Evolutionary conservation across 2,329 filamentous ascomycete genomes (phyloP).

Genomic region (Fusarium subglutinans): DNA sequence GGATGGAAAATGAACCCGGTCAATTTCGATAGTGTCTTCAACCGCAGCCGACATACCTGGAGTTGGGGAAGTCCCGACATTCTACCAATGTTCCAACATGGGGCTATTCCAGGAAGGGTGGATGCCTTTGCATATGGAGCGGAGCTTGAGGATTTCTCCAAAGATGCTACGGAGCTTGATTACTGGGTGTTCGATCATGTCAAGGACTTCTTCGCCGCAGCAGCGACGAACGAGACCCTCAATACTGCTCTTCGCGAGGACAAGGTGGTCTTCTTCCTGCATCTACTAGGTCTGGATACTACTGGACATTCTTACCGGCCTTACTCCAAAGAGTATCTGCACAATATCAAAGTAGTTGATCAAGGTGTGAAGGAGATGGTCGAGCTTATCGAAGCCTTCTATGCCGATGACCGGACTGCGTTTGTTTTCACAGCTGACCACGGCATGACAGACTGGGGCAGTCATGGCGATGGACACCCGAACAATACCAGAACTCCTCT

Average conservation of each 20-base stretch:
- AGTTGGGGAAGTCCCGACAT: conserved; percentile 99
- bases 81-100: conserved; percentile 93
- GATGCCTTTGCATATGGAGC: conserved; percentile 86
- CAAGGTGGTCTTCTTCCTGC: conserved; percentile 93
- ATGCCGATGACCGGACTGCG: conserved; percentile 83
- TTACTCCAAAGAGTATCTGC: conserved; percentile 93
- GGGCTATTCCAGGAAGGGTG: conserved; percentile 86
- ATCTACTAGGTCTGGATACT: conserved; percentile 91
- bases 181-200: conserved; percentile 97
- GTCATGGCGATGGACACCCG: conserved; percentile 95
- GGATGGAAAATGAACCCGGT: conserved; percentile 99
- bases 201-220: conserved; percentile 83
- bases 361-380: conserved; percentile 87
- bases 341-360: conserved; percentile 95
- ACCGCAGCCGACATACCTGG: conserved; percentile 95
- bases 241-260: conserved; percentile 78
- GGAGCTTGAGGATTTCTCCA: conserved; percentile 90
- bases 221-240: conserved; percentile 79
- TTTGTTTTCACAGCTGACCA: conserved; percentile 98
- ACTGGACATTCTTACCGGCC: conserved; percentile 86
- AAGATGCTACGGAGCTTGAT: conserved; percentile 83
- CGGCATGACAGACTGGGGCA: conserved; percentile 99
- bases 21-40: conserved; percentile 99
- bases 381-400: conserved; percentile 84
- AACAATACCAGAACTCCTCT: conserved; percentile 96